phyloP scores from a whole-genome alignment of 1,284 basidiomycete genomes.

The Cryptococcus sp. region DNA sequence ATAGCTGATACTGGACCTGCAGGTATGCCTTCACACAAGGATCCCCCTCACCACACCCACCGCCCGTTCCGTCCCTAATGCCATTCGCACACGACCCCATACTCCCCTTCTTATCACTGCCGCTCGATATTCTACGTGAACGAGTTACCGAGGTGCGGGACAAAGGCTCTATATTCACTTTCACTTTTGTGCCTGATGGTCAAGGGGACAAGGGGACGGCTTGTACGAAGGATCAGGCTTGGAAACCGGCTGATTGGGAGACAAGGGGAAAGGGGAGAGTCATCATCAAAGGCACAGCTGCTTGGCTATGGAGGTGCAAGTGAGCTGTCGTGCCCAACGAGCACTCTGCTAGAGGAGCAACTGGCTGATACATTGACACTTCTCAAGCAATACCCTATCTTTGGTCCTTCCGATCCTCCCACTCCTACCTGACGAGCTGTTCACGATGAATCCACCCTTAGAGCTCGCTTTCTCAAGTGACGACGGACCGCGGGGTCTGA shows the following conservation, averaged over 20 bases:
- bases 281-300: constrained; percentile 26
- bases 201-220: constrained; percentile 36
- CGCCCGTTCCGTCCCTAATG: constrained; percentile 30
- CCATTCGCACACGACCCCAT: constrained; percentile 40
- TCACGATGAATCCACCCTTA: constrained; percentile 32
- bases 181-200: constrained; percentile 45
- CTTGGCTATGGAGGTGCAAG: constrained; percentile 43
- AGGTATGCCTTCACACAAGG: constrained; percentile 43
- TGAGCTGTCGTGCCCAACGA: constrained; percentile 15
- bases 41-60: constrained; percentile 14
- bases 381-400: constrained; percentile 36
- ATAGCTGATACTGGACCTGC: background rate
- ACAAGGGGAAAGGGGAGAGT: constrained; percentile 35
- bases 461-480: constrained; percentile 36
- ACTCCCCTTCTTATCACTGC: constrained; percentile 37
- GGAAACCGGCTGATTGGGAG: constrained; percentile 19
- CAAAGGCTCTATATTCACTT: constrained; percentile 24
- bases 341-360: background rate
- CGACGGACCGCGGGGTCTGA: constrained; percentile 37
- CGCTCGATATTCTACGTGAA: constrained; percentile 29
- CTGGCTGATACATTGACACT: background rate
- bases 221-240: constrained; percentile 27
- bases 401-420: constrained; percentile 40
- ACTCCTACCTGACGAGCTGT: constrained; percentile 35
- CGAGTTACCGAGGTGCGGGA: constrained; percentile 20